Base-by-base conservation (phyloP, 768 basidiomycete species). In the Rhizopogon vesiculosus region DNA sequence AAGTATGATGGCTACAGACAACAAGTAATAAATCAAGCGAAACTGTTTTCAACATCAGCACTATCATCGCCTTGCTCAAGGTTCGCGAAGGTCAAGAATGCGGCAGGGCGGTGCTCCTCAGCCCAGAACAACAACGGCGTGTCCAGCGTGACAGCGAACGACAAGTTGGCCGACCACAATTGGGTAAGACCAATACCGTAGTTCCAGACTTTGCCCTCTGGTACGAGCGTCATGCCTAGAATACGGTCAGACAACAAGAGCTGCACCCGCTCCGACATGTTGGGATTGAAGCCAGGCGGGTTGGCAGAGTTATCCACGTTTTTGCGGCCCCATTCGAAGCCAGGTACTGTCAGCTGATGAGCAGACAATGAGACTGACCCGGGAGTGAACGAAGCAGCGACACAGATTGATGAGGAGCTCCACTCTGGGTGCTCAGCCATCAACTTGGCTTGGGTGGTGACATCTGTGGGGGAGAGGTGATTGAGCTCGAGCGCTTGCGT, bases 281-380 rank as follows among this genome's bases (percentile, higher is more conserved):
- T 91, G n/a, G 94, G 92, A 72, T 96, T 98, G 78, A 96, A 99
- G 42, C 96, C 93, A 1, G 86, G 76, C 57, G 93, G 92, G 67
- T 91, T 93, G 39, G 83, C 79, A 39, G 91, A 89, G 42, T 83
- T 90, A 64, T 95, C 93, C 62, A 79, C 74, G 62, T 95, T 96
- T 77, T 97, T 98, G 63, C 96, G 78, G 42, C 95, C 96, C 95
- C 95, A 98, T 66, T 99, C 97, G 68, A 98, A 98, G 15, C 96
- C 97, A 57, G 89, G 84, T 8, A 96, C 86, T 5, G 89, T 87
- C 49, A 98, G 75, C 33, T 86, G 90, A 75, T 98, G 95, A 0
- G 96, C 89, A 25, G 93, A 94, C 42, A 99, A 74, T 19, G 95
- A 98, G 29, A 98, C 93, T 3, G 95, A 98, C 54, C 97, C 97